A percentile compares a stretch with the other conserved stretches of the same genome.
These are phyloP conservation scores for Taxawa tesnikishii DNA, from an alignment of 2,329 filamentous ascomycete genomes.

Conservation along the genomic window DNA sequence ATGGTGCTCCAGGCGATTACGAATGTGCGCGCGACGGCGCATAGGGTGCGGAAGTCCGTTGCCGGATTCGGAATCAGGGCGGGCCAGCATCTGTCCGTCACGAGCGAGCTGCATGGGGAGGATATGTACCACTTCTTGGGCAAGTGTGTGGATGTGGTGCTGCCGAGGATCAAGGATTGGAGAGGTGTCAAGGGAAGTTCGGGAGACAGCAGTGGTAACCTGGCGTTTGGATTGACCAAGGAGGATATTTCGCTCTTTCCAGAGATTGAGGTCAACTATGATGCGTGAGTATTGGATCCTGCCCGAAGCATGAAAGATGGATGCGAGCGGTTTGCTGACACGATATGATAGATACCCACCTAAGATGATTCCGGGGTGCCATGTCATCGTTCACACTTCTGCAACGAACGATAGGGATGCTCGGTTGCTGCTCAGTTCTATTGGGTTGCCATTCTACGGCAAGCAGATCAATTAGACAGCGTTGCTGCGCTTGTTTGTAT, in stretches of 20 bases:
- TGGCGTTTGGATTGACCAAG: constrained; percentile 66
- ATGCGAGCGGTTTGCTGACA: constrained; percentile 7
- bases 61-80: constrained; percentile 62
- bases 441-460: constrained; percentile 74
- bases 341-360: constrained; percentile 48
- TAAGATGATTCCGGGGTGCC: constrained; percentile 73
- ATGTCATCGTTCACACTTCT: constrained; percentile 73
- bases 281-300: constrained; percentile 50
- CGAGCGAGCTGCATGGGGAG: constrained; percentile 64
- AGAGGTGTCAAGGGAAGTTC: constrained; percentile 62
- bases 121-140: constrained; percentile 83
- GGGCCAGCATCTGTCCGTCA: constrained; percentile 62
- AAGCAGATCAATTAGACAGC: constrained; percentile 44
- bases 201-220: constrained; percentile 80
- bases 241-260: constrained; percentile 76
- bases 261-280: constrained; percentile 89
- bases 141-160: constrained; percentile 78
- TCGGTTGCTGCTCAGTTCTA: constrained; percentile 56
- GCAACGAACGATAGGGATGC: constrained; percentile 79
- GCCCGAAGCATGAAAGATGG: not conserved
- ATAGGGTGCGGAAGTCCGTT: constrained; percentile 57
- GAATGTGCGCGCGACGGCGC: constrained; percentile 59
- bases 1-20: constrained; percentile 79
- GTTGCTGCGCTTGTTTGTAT: not conserved
- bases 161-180: constrained; percentile 96